Base-by-base conservation (phyloP, 192 early-diverging fungal species). In the Coemansia sp. region DNA sequence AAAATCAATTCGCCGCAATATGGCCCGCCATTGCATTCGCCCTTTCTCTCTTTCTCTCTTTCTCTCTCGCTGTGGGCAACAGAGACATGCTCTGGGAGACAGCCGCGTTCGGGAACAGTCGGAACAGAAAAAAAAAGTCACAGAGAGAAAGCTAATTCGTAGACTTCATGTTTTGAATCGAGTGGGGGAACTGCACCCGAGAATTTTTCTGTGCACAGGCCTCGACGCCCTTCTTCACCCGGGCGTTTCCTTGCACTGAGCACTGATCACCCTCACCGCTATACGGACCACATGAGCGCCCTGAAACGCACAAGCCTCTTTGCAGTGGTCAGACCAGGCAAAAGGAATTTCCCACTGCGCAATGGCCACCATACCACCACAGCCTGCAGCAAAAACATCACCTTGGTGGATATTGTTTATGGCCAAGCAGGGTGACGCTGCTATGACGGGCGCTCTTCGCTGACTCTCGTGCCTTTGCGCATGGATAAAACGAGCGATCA, bases 1-100 rank as follows among this genome's bases (percentile, higher is more conserved):
- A 22, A 61, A 43, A 61, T 44, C 43, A 61, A 20, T 61, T 61
- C 59, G n/a, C 59, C 59, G 40, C 59, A 19, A 7, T 40, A 63
- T 49, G 8, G 25, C 45, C 61, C 50, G 50, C 50, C 17, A 22
- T 25, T 5, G 19, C 32, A 32, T 32, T 32, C 32, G 32, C 20
- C 20, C 20, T 20, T 20, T 32, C 2, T 0, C 4, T 32, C 4
- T 32, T 32, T 0, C 32, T 2, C 32, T 32, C 32, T 2, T 2
- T 32, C 32, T 2, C 32, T 32, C 32, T 20, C 20, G 20, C 0
- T 32, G 32, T 32, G 32, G 32, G 1, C 32, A 32, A 32, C 32
- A 32, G 32, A 32, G 32, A 4, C 32, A 32, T 53, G 17, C 20
- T 53, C 20, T 53, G 19, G 20, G 22, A 53, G 9, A 7, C 50